Percentiles rank a stretch among this genome's conserved stretches.
Evolutionary conservation across 768 basidiomycete genomes (phyloP).

Genomic region (Xerocomellus intermedius): DNA sequence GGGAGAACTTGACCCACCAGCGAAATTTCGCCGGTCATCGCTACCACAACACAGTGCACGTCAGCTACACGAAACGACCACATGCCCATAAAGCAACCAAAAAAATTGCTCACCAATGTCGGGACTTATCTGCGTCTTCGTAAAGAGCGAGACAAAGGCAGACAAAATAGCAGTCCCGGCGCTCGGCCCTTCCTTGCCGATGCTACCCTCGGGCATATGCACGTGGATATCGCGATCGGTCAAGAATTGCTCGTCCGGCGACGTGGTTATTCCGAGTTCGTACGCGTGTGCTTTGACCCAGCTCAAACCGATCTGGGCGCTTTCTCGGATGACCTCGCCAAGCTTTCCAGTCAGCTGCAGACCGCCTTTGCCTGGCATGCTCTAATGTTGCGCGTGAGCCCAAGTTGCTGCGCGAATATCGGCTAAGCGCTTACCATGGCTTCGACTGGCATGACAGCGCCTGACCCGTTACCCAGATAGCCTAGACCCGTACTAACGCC

Average conservation of each 20-base stretch:
- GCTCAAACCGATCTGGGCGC: constrained; percentile 89
- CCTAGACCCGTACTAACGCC: constrained; percentile 96
- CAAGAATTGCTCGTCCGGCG: constrained; percentile 71
- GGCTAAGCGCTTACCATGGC: constrained; percentile 61
- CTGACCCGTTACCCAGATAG: constrained; percentile 94
- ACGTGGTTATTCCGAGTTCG: constrained; percentile 80
- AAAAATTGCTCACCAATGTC: constrained; percentile 70
- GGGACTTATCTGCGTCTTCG: constrained; percentile 75
- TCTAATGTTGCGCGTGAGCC: constrained; percentile 41
- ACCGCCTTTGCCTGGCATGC: constrained; percentile 94
- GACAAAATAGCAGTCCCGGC: constrained; percentile 93
- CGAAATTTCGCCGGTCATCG: constrained; percentile 98
- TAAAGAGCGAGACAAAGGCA: constrained; percentile 91
- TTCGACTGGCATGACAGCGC: constrained; percentile 97
- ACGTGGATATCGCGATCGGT: constrained; percentile 89
- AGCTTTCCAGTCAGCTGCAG: constrained; percentile 95
- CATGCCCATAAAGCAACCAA: neutral
- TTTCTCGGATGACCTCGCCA: constrained; percentile 96
- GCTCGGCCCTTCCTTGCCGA: constrained; percentile 94
- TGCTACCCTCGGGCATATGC: constrained; percentile 94
- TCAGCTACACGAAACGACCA: neutral
- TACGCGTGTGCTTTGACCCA: constrained; percentile 92
- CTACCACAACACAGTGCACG: constrained; percentile 37
- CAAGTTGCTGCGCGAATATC: neutral
- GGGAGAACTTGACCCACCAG: constrained; percentile 95